These are phyloP conservation scores for Xylaria bambusicola DNA, from an alignment of 495 filamentous ascomycete genomes.

Conservation along the genomic window DNA sequence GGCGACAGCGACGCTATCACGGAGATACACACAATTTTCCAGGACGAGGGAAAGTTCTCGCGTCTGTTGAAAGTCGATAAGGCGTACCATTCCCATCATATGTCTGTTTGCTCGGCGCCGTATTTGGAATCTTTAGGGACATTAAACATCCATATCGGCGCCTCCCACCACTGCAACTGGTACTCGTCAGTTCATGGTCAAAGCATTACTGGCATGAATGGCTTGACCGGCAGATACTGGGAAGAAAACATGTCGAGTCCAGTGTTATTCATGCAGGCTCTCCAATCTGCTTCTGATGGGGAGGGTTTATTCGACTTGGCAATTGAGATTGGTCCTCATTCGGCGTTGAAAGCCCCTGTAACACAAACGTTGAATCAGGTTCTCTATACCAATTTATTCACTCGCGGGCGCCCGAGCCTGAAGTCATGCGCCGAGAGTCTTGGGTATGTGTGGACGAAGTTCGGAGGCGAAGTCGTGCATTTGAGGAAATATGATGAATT, in stretches of 20 bases:
- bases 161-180: too few species aligned
- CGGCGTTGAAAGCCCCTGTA: constrained; percentile 45
- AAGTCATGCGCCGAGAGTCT: too few species aligned
- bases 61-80: constrained; percentile 45
- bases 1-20: constrained; percentile 31
- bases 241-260: too few species aligned
- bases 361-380: constrained; percentile 25
- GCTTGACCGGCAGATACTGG: too few species aligned
- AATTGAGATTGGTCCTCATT: constrained; percentile 54
- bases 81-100: constrained; percentile 57
- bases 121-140: constrained; percentile 22
- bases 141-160: neutral
- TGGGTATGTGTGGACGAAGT: too few species aligned
- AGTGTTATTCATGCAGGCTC: neutral
- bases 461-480: too few species aligned
- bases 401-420: too few species aligned
- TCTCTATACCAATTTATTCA: too few species aligned
- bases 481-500: too few species aligned
- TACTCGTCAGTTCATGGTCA: too few species aligned
- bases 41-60: constrained; percentile 46
- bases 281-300: neutral
- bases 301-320: neutral
- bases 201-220: too few species aligned
- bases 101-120: constrained; percentile 42
- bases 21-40: constrained; percentile 38